These are phyloP conservation scores for Excoecaria agallocha DNA, from an alignment of 345 rosid species.

Conservation along the genomic window DNA sequence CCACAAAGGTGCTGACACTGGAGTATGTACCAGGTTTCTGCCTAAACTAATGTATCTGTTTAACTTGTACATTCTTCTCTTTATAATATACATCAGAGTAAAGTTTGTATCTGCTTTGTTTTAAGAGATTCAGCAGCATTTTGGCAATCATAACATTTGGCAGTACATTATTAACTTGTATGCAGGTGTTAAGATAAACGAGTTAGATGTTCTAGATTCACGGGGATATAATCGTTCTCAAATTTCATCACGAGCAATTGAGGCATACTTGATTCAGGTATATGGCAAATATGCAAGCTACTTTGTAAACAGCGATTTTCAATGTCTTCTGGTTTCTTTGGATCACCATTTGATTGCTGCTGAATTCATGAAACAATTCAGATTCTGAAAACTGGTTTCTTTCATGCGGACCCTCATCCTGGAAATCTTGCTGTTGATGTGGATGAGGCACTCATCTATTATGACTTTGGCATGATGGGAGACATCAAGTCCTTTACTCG, in stretches of 20 bases:
- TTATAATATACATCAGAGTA: neutral
- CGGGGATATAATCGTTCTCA: conserved; percentile 60
- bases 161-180: neutral
- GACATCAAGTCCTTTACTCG: conserved; percentile 91
- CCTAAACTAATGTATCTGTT: conserved; percentile 24
- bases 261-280: conserved; percentile 95
- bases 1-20: conserved; percentile 86
- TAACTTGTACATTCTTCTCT: conserved; percentile 8
- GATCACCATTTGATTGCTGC: neutral
- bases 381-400: conserved; percentile 93
- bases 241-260: conserved; percentile 83
- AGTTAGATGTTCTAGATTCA: conserved; percentile 53
- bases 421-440: conserved; percentile 91
- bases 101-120: neutral
- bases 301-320: neutral
- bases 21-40: conserved; percentile 90
- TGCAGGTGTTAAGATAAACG: conserved; percentile 80
- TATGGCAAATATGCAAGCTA: conserved; percentile 7
- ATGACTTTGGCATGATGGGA: conserved; percentile 99
- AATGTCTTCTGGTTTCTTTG: neutral
- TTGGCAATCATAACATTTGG: conserved; percentile 6
- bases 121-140: neutral
- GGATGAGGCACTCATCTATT: conserved; percentile 81
- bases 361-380: conserved; percentile 26
- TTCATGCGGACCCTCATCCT: conserved; percentile 99